Base-by-base conservation (phyloP, 169 alveolate genomes). In the Eimeria tenella region DNA sequence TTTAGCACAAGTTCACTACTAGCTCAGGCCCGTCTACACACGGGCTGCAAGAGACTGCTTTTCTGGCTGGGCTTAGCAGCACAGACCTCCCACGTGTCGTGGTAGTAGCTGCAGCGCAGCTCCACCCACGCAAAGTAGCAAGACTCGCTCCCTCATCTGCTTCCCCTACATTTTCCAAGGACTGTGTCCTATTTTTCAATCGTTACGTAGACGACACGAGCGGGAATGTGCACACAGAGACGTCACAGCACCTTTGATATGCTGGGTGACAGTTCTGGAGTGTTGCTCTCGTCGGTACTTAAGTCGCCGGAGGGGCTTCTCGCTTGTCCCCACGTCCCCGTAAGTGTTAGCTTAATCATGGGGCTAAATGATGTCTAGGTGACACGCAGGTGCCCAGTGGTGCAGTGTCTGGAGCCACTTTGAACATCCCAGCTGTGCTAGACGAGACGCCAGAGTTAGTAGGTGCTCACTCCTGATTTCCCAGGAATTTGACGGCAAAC, bases 1-100 rank as follows among this genome's bases (percentile, higher is more conserved):
- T 49, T 60, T 10, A 31, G 52, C 13, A 31, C 21, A 60, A 42
- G 42, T 56, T 23, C 58, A 31, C 62, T 31, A 62, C 58, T 17
- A n/a, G 65, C 68, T 31, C 65, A 13, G 60, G 91, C 68, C 91
- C 63, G 10, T 84, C 23, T 84, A 62, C 91, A 62, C 55, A 23
- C 91, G 5, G 49, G 74, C 17, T 81, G 71, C 89, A 23, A 81
- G 60, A 77, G 79, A 60, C 65, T 84, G 91, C 58, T n/a, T 25
- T 17, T 58, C 60, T 19, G 79, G 91, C 91, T 84, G 25, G 79
- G 81, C 77, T 25, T 53, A 84, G 91, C 91, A 63, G 81, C 81
- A 19, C 62, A 58, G 21, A 10, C 68, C 91, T 77, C 91, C 75
- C 75, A 56, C 91, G 23, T 25, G 42, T 75, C 91, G 31, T 55